Percentiles rank a stretch among this genome's conserved stretches.
phyloP scores from a whole-genome alignment of 306 rosid species.

The Lathyrus oleraceus region DNA sequence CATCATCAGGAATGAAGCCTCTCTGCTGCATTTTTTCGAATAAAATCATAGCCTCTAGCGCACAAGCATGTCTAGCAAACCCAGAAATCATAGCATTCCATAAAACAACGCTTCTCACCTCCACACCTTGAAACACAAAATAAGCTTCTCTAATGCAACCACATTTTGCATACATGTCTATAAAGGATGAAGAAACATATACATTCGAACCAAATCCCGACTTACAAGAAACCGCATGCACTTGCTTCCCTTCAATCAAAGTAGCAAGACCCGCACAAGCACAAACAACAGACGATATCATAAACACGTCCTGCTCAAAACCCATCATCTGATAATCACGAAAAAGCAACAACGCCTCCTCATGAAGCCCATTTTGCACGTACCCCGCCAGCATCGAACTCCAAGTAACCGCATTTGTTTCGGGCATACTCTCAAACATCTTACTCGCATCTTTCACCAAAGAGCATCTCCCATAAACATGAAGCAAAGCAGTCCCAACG shows the following conservation, averaged over 20 bases:
- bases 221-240: conserved; percentile 66
- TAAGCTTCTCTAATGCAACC: conserved; percentile 76
- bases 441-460: conserved; percentile 55
- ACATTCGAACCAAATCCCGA: conserved; percentile 60
- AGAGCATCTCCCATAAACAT: conserved; percentile 76
- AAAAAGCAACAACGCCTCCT: conserved; percentile 75
- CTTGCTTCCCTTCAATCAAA: conserved; percentile 72
- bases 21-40: conserved; percentile 89
- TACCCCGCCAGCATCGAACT: conserved; percentile 83
- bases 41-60: conserved; percentile 65
- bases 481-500: conserved; percentile 80
- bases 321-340: conserved; percentile 49
- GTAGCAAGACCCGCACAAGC: conserved; percentile 83
- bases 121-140: conserved; percentile 55
- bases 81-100: conserved; percentile 90
- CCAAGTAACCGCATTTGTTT: conserved; percentile 77
- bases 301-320: conserved; percentile 56
- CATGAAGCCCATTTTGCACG: conserved; percentile 66
- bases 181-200: conserved; percentile 61
- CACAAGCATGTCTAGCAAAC: conserved; percentile 68
- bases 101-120: conserved; percentile 53
- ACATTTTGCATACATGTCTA: conserved; percentile 89
- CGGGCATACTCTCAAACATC: conserved; percentile 69
- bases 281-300: conserved; percentile 65
- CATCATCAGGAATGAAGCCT: conserved; percentile 67